Evolutionary conservation across 495 filamentous ascomycete species (phyloP), one percentile per base, ranked within the genome.

Genomic region (Xylaria longipes): DNA sequence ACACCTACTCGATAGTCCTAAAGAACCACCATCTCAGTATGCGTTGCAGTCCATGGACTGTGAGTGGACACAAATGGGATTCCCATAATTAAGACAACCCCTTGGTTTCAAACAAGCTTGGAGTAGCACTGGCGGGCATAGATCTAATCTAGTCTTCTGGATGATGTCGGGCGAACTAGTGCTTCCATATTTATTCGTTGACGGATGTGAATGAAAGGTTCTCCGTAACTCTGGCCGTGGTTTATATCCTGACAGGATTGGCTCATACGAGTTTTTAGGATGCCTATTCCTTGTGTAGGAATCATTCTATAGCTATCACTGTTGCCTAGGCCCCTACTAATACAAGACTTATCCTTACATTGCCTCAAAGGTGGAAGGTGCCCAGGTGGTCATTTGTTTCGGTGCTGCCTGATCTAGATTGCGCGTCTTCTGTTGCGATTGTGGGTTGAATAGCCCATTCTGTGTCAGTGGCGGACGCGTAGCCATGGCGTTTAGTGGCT

Each of bases 351-450:
- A n/a, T 58, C 27, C 35, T 45, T 57, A 31, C n/a, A 15, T 14
- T 64, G 39, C 11, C 11, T 14, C 46, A 43, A 50, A 22, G 29
- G 3, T n/a, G n/a, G n/a, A n/a, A n/a, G n/a, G n/a, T n/a, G n/a
- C n/a, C n/a, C n/a, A n/a, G n/a, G n/a, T 65, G 17, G 45, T 22
- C 25, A 11, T 27, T 65, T 48, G 2, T 67, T 67, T 67, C 22
- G 25, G 12, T 67, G 65, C 48, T 67, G 65, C 65, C 65, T 67
- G 31, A 25, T 35, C n/a, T 54, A 11, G 65, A 54, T 67, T 67
- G 65, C 65, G 65, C 65, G 65, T 67, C 65, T 43, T 52, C n/a
- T 41, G 20, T 25, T 25, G 63, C 41, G 63, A 37, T 66, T 66
- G 63, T 50, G 63, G 63, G 29, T 37, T 65, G 12, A 48, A 65